Evolutionary conservation across 345 rosid genomes (phyloP).

Genomic region (Eucalyptus viminalis): DNA sequence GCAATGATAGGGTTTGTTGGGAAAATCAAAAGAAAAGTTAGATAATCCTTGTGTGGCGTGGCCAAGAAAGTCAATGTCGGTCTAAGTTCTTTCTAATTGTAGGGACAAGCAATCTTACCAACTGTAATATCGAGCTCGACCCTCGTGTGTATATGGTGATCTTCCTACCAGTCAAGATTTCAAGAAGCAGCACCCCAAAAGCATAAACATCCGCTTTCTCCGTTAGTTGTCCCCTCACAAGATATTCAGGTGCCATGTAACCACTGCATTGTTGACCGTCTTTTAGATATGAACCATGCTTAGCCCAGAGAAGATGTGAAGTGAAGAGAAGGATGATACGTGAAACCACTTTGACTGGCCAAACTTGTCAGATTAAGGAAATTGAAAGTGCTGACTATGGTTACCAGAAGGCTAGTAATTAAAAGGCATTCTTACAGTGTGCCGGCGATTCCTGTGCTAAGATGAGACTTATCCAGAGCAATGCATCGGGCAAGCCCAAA

Average conservation of each 20-base stretch:
- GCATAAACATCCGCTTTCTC: conserved; percentile 79
- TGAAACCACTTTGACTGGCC: background rate
- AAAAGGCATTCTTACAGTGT: conserved; percentile 41
- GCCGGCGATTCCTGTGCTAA: conserved; percentile 67
- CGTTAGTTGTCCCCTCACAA: conserved; percentile 52
- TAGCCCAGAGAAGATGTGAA: background rate
- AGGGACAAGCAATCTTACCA: conserved; percentile 16
- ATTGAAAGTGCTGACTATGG: background rate
- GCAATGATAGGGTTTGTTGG: background rate
- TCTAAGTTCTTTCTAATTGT: background rate
- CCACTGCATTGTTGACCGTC: conserved; percentile 21
- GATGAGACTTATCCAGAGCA: conserved; percentile 26
- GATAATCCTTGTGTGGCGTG: background rate
- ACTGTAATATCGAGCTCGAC: conserved; percentile 33
- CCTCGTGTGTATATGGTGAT: conserved; percentile 48
- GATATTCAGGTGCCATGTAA: conserved; percentile 87
- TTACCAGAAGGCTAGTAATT: background rate
- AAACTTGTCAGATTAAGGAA: background rate
- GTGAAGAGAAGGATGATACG: too few species aligned
- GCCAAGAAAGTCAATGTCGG: background rate
- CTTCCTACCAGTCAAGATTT: conserved; percentile 46
- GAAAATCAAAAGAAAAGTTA: background rate
- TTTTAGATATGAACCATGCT: background rate
- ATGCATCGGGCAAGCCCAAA: conserved; percentile 66
- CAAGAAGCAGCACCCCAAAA: conserved; percentile 65